Base-by-base conservation (phyloP, 768 basidiomycete genomes). In the Vararia minispora region DNA sequence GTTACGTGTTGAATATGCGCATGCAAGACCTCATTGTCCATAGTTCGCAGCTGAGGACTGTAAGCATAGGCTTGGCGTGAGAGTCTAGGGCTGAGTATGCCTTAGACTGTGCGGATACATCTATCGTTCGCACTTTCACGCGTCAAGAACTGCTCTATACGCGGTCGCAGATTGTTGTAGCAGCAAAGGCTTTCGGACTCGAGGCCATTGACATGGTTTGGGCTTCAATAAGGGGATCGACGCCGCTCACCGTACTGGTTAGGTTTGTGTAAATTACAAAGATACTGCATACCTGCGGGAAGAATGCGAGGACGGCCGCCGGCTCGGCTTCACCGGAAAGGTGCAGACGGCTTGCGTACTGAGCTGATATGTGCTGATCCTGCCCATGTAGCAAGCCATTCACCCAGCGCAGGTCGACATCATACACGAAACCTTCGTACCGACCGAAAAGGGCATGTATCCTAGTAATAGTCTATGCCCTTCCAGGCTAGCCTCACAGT, bases 31-130 rank as follows among this genome's bases (percentile, higher is more conserved):
- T 31, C 9, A 21, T 16, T 6, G 6, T 13, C 12, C 20, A 1
- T 48, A 94, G 91, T 97, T 95, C 56, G 91, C 87, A 3, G 87
- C 90, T 16, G 91, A 97, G 63, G 91, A 97, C 51, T 94, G 88
- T 90, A 57, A 46, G 71, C 52, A 17, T 29, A 3, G 12, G 11
- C 26, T 10, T 31, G 13, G 29, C 25, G 6, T 21, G 21, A 23
- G 23, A 21, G 27, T 36, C 11, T n/a, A 1, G 29, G 9, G 10
- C 26, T 37, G 6, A 4, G 17, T 23, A 14, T 25, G 6, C 12
- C 21, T 8, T 28, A 94, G 89, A 88, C 56, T 95, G 92, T 50
- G 90, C 91, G 1, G 84, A 90, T 53, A 83, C 89, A 3, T 76
- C 75, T 5, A 79, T 95, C 37, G 69, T 81, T 24, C 76, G 92